Evolutionary conservation across 1,284 basidiomycete genomes (phyloP).

Genomic region (Trichosporon sp.): DNA sequence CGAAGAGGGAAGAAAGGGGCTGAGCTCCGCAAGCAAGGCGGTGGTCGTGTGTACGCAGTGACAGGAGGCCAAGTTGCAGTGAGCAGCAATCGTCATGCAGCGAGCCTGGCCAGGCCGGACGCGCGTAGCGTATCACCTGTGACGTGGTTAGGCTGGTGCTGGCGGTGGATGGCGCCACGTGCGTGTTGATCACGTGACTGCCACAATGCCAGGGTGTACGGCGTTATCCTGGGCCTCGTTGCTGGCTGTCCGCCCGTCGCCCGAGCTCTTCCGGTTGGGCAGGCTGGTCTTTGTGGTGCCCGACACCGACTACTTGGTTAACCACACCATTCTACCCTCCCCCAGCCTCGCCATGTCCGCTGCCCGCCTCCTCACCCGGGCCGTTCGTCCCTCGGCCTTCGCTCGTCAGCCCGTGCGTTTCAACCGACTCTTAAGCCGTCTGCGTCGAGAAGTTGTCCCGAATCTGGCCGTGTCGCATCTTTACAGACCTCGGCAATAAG

Average conservation of each 20-base stretch:
- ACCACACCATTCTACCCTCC: slow-evolving; percentile 8
- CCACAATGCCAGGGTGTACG: background rate
- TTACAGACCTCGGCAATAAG: slow-evolving; percentile 1
- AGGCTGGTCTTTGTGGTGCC: slow-evolving; percentile 4
- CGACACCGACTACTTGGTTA: slow-evolving; percentile 6
- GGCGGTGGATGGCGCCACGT: background rate
- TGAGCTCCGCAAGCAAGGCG: background rate
- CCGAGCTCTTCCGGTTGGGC: background rate
- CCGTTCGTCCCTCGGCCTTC: slow-evolving; percentile 30
- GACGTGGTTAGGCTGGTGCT: background rate
- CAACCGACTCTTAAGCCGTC: background rate
- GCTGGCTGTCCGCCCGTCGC: background rate
- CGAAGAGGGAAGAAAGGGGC: background rate
- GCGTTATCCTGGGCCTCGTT: background rate
- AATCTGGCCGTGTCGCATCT: background rate
- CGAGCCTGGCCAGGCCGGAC: background rate
- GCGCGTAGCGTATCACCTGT: background rate
- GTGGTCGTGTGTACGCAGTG: background rate
- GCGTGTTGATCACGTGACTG: background rate
- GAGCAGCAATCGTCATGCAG: slow-evolving; percentile 1
- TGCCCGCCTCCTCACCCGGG: slow-evolving; percentile 40
- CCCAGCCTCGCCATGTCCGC: slow-evolving; percentile 33
- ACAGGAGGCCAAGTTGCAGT: background rate
- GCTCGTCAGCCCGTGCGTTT: slow-evolving; percentile 26
- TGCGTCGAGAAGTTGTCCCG: background rate